Percentiles rank a stretch among this genome's conserved stretches.
Conservation (phyloP, 352 stramenopile species). For the Globisporangium emineosum region DNA sequence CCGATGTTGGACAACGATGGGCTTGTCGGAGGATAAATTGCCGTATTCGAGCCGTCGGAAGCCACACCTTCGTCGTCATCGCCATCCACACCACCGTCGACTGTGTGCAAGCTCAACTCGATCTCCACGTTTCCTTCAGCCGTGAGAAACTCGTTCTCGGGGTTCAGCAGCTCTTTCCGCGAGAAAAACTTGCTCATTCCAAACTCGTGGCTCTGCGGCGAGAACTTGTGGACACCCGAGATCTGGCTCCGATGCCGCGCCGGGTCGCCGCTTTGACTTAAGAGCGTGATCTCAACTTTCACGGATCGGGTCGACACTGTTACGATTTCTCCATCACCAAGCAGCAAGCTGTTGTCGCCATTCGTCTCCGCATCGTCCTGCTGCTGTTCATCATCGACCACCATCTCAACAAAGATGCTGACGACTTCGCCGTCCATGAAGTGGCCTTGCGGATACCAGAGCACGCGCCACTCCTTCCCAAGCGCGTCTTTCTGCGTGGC, state of each 20-base stretch:
- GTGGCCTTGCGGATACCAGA: conserved; percentile 59
- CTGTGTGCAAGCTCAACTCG: conserved; percentile 42
- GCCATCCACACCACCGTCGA: conserved; percentile 12
- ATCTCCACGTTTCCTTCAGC: conserved; percentile 44
- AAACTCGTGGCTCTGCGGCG: conserved; percentile 43
- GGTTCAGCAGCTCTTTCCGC: conserved; percentile 46
- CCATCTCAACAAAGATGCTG: conserved; percentile 62
- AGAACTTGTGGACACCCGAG: conserved; percentile 53
- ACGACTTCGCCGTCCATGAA: conserved; percentile 40
- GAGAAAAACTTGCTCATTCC: conserved; percentile 50
- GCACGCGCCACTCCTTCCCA: conserved; percentile 50
- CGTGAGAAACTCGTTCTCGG: conserved; percentile 40
- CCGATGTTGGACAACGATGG: conserved; percentile 23
- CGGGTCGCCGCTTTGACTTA: conserved; percentile 28
- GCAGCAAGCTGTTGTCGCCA: conserved; percentile 1
- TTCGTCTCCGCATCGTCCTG: neutral
- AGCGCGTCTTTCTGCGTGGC: conserved; percentile 30
- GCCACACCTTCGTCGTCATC: conserved; percentile 13
- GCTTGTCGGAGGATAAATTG: conserved; percentile 14
- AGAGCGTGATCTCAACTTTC: conserved; percentile 44
- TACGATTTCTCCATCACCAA: neutral
- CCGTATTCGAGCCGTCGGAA: conserved; percentile 11
- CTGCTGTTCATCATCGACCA: conserved; percentile 17
- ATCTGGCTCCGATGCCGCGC: conserved; percentile 26
- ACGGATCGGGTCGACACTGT: conserved; percentile 8